phyloP scores from a whole-genome alignment of 2,329 filamentous ascomycete species.

The Macrophomina tecta region DNA sequence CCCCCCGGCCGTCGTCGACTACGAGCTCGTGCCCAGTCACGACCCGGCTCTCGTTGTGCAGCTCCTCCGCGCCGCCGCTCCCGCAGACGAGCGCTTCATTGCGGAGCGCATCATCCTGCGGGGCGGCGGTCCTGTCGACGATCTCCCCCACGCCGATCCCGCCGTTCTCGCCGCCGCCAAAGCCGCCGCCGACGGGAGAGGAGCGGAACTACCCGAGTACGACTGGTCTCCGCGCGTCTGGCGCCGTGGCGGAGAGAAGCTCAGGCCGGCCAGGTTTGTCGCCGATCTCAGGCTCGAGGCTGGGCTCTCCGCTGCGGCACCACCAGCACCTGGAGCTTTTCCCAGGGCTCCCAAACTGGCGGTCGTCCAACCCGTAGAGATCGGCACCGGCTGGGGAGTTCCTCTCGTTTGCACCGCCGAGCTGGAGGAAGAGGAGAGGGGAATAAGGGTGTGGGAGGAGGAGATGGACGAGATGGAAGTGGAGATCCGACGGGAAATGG shows the following conservation, averaged over 20 bases:
- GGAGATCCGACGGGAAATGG: slow-evolving; percentile 21
- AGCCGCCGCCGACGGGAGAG: background rate
- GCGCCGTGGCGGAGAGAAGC: slow-evolving; percentile 1
- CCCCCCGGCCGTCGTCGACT: slow-evolving; percentile 1
- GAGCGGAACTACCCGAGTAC: slow-evolving; percentile 4
- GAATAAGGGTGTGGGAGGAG: slow-evolving; percentile 5
- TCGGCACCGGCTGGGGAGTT: slow-evolving; percentile 8
- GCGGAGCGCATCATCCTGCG: slow-evolving; percentile 19
- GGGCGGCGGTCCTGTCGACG: slow-evolving; percentile 11
- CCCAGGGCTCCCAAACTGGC: slow-evolving; percentile 13
- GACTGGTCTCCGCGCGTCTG: slow-evolving; percentile 22
- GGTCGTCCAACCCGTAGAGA: slow-evolving; percentile 2
- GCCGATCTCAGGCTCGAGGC: slow-evolving; percentile 9
- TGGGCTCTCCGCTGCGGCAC: background rate
- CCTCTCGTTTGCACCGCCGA: background rate
- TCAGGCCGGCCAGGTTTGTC: slow-evolving; percentile 1
- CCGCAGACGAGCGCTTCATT: slow-evolving; percentile 7
- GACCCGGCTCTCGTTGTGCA: background rate
- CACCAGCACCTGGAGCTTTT: background rate
- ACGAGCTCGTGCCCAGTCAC: slow-evolving; percentile 4
- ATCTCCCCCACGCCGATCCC: background rate
- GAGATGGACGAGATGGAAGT: slow-evolving; percentile 12
- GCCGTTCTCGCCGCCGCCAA: background rate
- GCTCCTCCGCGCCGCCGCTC: slow-evolving; percentile 11
- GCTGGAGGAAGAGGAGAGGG: slow-evolving; percentile 9